These are phyloP conservation scores for Centella asiatica DNA, from an alignment of 129 eudicot species.

Conservation along the genomic window DNA sequence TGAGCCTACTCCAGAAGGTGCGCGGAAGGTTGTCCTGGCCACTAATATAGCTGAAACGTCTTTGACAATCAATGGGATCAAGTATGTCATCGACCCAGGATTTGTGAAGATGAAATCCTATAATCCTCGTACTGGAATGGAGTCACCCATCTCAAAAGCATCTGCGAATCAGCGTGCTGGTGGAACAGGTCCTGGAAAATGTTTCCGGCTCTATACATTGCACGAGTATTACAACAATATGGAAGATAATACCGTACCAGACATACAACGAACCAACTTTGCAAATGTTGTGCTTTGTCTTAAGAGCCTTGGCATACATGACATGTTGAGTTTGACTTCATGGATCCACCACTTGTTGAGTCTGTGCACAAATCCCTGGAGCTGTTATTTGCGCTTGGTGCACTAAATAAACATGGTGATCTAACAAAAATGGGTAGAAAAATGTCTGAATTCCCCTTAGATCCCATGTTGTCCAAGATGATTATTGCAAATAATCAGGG, in stretches of 20 bases:
- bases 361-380: constrained; percentile 19
- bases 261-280: constrained; percentile 25
- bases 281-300: constrained; percentile 29
- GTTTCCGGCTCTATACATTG: constrained; percentile 22
- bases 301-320: constrained; percentile 25
- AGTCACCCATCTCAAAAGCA: constrained; percentile 28
- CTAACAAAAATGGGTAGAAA: constrained; percentile 26
- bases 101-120: constrained; percentile 26
- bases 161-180: constrained; percentile 32
- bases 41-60: constrained; percentile 30
- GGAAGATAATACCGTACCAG: constrained; percentile 25
- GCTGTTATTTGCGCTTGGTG: constrained; percentile 26
- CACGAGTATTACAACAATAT: constrained; percentile 16
- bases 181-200: constrained; percentile 28
- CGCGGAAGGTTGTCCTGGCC: constrained; percentile 29
- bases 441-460: constrained; percentile 31
- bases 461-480: constrained; percentile 32
- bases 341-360: constrained; percentile 28
- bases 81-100: constrained; percentile 28
- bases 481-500: no score
- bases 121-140: constrained; percentile 26
- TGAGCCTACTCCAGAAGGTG: constrained; percentile 27
- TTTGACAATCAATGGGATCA: constrained; percentile 24
- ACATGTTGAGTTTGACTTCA: constrained; percentile 21
- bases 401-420: constrained; percentile 21